Base-by-base conservation (phyloP, 2,329 filamentous ascomycete genomes). In the Phoma sp. region DNA sequence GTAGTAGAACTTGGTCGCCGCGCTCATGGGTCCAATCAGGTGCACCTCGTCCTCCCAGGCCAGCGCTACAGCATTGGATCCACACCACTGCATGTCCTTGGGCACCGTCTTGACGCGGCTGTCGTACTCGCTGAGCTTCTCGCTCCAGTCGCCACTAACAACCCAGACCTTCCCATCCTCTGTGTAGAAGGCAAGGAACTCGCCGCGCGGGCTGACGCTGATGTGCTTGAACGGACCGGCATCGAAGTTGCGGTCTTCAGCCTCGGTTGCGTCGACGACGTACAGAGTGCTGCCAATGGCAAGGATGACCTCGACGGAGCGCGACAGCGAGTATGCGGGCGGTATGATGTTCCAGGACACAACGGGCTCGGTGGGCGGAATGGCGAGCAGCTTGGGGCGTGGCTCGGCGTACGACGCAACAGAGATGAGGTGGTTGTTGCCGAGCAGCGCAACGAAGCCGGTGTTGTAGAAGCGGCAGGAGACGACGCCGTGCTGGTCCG, bases 1-100 rank as follows among this genome's bases (percentile, higher is more conserved):
- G 74, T 98, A 98, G 65, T 92, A 93, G 73, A 92, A 95, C 75
- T 83, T 87, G 25, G 83, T 86, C 5, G 89, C 87, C 9, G 89
- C 85, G 36, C 91, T 91, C 30, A 88, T 89, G 0, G 92, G 92
- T 0, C 93, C 95, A 56, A 99, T 89, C 23, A 99, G 83, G 69
- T 97, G 95, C 4, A 99, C 88, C 74, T 99, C 95, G 69, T 99
- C 95, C 70, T 98, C 95, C 95, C 95, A 99, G 0, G 93, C 93
- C 65, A 99, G 86, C 23, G 96, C 86, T 3, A 95, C 90, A 12
- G 93, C 92, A 74, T 98, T 93, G 66, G 95, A 93, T 5, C 95
- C 95, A 74, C 95, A 99, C 95, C 95, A 99, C 66, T 95, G 89
- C 57, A 99, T 83, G 60, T 95, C 91, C 65, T 91, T 89, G 3